A percentile compares a stretch with the other conserved stretches of the same genome.
phyloP scores from a whole-genome alignment of 176 grass and related monocot genomes.

The Phyllostachys edulis region DNA sequence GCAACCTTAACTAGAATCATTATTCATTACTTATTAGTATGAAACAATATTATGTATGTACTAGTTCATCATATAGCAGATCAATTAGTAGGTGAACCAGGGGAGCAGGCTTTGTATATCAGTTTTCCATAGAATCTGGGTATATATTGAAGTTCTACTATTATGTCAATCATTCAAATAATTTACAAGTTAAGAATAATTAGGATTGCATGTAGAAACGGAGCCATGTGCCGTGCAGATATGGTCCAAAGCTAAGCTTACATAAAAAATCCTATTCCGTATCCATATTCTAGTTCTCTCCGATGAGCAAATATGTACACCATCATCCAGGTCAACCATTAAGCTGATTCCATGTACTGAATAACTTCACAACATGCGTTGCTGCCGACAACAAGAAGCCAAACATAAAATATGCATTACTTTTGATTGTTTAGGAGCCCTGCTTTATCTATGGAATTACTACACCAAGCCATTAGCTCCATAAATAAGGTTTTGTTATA shows the following conservation, averaged over 20 bases:
- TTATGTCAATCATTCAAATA: neutral
- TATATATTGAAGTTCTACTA: neutral
- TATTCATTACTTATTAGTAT: neutral
- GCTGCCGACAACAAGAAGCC: neutral
- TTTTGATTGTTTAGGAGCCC: neutral
- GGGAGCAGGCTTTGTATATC: neutral
- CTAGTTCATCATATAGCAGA: neutral
- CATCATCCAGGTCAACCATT: neutral
- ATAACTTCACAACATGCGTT: neutral
- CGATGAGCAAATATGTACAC: neutral
- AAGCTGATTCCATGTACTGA: neutral
- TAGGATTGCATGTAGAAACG: neutral
- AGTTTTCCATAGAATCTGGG: neutral
- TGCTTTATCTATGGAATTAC: neutral
- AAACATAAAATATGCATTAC: neutral
- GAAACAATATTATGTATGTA: neutral
- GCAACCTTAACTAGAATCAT: neutral
- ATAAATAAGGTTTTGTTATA: neutral
- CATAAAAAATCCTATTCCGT: neutral
- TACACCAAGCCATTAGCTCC: neutral
- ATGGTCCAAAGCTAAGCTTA: neutral
- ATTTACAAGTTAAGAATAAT: neutral
- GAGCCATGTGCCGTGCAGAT: neutral
- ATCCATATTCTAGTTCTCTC: neutral
- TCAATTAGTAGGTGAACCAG: neutral